phyloP scores from a whole-genome alignment of 257 asterid genomes.

The Verbascum thapsus region DNA sequence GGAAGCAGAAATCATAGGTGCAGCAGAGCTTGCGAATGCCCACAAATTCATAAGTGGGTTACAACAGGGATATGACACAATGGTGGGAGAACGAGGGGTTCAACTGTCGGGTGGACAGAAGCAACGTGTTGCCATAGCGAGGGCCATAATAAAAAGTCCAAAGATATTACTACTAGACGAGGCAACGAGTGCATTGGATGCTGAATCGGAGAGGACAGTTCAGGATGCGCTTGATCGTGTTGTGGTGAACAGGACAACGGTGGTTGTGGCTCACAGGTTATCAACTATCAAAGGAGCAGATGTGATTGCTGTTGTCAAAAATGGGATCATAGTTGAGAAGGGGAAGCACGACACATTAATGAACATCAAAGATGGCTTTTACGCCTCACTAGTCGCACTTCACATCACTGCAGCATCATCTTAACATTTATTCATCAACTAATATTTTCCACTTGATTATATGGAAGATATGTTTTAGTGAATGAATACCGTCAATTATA shows the following conservation, averaged over 20 bases:
- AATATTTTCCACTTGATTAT: too few species aligned
- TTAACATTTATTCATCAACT: neutral
- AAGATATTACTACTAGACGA: conserved; percentile 76
- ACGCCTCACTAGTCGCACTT: conserved; percentile 71
- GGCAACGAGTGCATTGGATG: conserved; percentile 86
- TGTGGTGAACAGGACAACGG: conserved; percentile 73
- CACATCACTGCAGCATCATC: conserved; percentile 50
- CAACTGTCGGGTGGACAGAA: conserved; percentile 90
- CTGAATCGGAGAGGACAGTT: conserved; percentile 79
- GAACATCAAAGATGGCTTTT: conserved; percentile 63
- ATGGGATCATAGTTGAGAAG: conserved; percentile 75
- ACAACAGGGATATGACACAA: conserved; percentile 76
- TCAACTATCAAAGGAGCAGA: conserved; percentile 82
- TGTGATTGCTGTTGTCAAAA: conserved; percentile 77
- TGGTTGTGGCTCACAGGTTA: conserved; percentile 82
- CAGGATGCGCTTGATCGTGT: conserved; percentile 83
- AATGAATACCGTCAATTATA: too few species aligned
- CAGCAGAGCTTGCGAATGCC: conserved; percentile 85
- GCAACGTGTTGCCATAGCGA: conserved; percentile 89
- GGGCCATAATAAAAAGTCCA: conserved; percentile 77
- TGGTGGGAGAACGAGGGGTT: conserved; percentile 80
- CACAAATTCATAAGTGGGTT: conserved; percentile 85
- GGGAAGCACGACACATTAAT: conserved; percentile 73
- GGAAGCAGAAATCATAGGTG: conserved; percentile 75
- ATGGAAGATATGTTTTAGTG: too few species aligned